Base-by-base conservation (phyloP, 2,329 filamentous ascomycete genomes). In the Paradendryphiella salina region DNA sequence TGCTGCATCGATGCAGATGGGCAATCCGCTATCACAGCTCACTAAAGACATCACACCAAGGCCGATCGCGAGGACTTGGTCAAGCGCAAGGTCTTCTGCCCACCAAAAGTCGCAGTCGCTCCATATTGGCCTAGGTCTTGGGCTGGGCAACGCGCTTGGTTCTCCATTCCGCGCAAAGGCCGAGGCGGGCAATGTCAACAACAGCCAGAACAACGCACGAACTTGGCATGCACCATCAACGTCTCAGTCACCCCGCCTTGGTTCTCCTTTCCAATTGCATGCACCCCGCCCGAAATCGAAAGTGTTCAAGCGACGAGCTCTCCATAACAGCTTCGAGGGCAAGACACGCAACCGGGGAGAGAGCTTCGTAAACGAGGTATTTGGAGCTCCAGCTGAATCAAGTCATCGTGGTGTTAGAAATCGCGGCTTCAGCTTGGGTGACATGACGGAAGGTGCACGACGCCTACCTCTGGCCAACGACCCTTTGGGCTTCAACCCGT, bases 371-470 rank as follows among this genome's bases (percentile, higher is more conserved):
- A 72, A 69, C 41, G 73, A 79, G 49, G 65, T 80, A 7, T 78
- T 81, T 55, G 73, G 75, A 46, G 72, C 73, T 28, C 72, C 75
- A 32, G 72, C 75, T 21, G 79, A 83, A 52, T 75, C 76, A 8
- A 79, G 80, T 45, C 78, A 82, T 58, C 79, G 81, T 47, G 79
- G 82, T 23, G 78, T 84, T 28, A 80, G 84, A 33, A 84, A 79
- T 59, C 81, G 84, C 35, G 84, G 84, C 46, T 85, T 84, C 61
- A 86, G 82, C 38, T 76, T 82, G 18, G 80, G 83, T 41, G 81
- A 83, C 44, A 78, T 82, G 52, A 77, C 76, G 54, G 76, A 76
- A 21, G 75, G 78, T 43, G 78, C 74, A 60, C 71, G 76, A 43
- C 76, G 79, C 44, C 74, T 85, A 28, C 75, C 81, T 36, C 76